Percentiles rank a stretch among this genome's conserved stretches.
These are phyloP conservation scores for Pseudogymnoascus pannorum DNA, from an alignment of 2,329 filamentous ascomycete species.

Conservation along the genomic window DNA sequence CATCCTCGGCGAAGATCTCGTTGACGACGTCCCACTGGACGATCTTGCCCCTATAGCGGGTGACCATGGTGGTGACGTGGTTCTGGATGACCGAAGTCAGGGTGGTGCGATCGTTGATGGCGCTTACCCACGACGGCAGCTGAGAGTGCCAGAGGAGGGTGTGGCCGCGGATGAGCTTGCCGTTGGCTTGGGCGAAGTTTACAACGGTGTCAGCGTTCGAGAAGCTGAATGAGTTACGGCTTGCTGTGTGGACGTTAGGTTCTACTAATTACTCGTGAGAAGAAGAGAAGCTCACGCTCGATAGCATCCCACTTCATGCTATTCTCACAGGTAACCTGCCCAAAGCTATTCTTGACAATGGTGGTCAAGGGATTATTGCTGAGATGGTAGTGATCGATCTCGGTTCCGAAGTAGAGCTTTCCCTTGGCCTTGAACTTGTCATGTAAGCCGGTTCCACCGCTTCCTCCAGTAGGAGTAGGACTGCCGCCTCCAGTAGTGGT, in stretches of 20 bases:
- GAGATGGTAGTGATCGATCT: constrained; percentile 47
- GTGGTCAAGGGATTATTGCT: constrained; percentile 41
- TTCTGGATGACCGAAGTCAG: constrained; percentile 52
- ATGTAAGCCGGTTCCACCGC: constrained; percentile 41
- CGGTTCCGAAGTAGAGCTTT: constrained; percentile 58
- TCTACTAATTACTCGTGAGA: neutral
- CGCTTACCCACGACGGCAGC: constrained; percentile 51
- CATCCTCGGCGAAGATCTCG: constrained; percentile 49
- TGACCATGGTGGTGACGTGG: constrained; percentile 52
- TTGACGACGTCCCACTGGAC: constrained; percentile 57
- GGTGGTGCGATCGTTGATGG: constrained; percentile 43
- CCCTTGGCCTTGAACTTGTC: constrained; percentile 51
- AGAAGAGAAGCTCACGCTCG: constrained; percentile 30
- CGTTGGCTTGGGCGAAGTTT: constrained; percentile 48
- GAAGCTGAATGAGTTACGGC: constrained; percentile 47
- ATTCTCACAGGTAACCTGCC: constrained; percentile 61
- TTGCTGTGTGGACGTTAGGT: constrained; percentile 13
- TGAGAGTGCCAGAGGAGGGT: constrained; percentile 60
- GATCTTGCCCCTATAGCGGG: constrained; percentile 56
- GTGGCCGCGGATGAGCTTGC: constrained; percentile 56
- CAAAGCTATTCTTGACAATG: constrained; percentile 54
- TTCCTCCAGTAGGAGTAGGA: constrained; percentile 1
- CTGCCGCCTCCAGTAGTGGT: neutral
- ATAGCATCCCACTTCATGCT: constrained; percentile 62
- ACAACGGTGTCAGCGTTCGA: constrained; percentile 50